phyloP scores from a whole-genome alignment of 2,329 filamentous ascomycete species.

The Boeremia lycopersici region DNA sequence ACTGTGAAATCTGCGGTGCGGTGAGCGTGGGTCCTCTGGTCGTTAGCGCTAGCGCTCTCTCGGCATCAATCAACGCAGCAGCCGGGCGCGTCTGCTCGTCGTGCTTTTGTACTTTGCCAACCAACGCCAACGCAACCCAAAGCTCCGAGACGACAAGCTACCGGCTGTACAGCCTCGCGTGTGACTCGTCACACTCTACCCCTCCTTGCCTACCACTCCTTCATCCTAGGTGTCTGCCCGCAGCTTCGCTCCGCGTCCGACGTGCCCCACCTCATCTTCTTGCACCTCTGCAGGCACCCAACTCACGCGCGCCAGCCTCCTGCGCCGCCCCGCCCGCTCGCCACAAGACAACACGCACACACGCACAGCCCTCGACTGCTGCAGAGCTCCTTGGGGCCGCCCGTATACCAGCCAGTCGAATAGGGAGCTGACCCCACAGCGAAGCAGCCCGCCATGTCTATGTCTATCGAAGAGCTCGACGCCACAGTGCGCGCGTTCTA shows the following conservation, averaged over 20 bases:
- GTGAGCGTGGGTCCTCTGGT: slow-evolving; percentile 17
- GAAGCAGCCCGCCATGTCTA: slow-evolving; percentile 59
- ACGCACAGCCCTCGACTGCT: slow-evolving; percentile 14
- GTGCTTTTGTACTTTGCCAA: slow-evolving; percentile 25
- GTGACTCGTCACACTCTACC: slow-evolving; percentile 13
- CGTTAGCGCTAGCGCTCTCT: slow-evolving; percentile 18
- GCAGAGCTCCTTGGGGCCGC: slow-evolving; percentile 29
- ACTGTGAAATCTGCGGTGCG: slow-evolving; percentile 18
- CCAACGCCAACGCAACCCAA: slow-evolving; percentile 25
- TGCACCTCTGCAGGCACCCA: slow-evolving; percentile 35
- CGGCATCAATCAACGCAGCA: slow-evolving; percentile 18
- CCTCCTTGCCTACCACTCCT: slow-evolving; percentile 2
- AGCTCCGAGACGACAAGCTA: slow-evolving; percentile 26
- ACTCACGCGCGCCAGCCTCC: slow-evolving; percentile 26
- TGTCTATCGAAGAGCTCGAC: slow-evolving; percentile 93
- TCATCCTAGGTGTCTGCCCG: slow-evolving; percentile 34
- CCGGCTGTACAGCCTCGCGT: slow-evolving; percentile 27
- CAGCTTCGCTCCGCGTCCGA: slow-evolving; percentile 26
- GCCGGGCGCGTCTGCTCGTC: slow-evolving; percentile 24
- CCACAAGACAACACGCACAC: slow-evolving; percentile 1
- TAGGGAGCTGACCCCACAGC: slow-evolving; percentile 44
- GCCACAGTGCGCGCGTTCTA: slow-evolving; percentile 95
- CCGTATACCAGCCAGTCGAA: slow-evolving; percentile 28
- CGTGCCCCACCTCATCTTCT: slow-evolving; percentile 44
- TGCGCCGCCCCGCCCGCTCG: slow-evolving; percentile 16